Evolutionary conservation across 345 rosid genomes (phyloP).

Genomic region (Salix koriyanagi): DNA sequence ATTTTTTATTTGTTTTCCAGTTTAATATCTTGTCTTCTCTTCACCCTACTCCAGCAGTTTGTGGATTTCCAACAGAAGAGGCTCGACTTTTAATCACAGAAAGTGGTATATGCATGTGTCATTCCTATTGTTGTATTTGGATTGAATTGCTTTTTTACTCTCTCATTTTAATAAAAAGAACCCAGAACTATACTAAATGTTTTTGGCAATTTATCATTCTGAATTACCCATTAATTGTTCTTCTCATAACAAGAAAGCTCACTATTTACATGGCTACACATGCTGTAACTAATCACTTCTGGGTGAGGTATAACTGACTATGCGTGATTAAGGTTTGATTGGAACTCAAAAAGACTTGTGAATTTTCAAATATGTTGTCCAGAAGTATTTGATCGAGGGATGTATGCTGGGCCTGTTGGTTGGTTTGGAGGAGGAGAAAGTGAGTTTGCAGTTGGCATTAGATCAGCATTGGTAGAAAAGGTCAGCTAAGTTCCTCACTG

Average conservation of each 20-base stretch:
- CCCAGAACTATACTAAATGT: no score
- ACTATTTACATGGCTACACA: background rate
- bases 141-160: background rate
- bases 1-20: slow-evolving; percentile 35
- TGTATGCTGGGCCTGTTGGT: slow-evolving; percentile 94
- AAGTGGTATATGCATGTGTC: slow-evolving; percentile 44
- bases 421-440: slow-evolving; percentile 97
- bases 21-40: slow-evolving; percentile 65
- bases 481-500: slow-evolving; percentile 29
- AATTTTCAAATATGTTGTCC: slow-evolving; percentile 7
- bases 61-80: slow-evolving; percentile 78
- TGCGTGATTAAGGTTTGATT: background rate
- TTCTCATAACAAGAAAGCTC: no score
- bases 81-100: slow-evolving; percentile 70
- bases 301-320: background rate
- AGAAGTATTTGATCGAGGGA: slow-evolving; percentile 91
- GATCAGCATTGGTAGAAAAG: slow-evolving; percentile 81
- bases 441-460: slow-evolving; percentile 87
- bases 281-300: background rate
- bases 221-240: background rate
- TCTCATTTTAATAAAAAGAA: background rate
- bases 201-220: no score
- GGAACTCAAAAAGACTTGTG: background rate
- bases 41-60: slow-evolving; percentile 90
- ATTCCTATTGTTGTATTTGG: background rate